Conservation (phyloP, 208 protist genomes). For the Porcisia deanei region DNA sequence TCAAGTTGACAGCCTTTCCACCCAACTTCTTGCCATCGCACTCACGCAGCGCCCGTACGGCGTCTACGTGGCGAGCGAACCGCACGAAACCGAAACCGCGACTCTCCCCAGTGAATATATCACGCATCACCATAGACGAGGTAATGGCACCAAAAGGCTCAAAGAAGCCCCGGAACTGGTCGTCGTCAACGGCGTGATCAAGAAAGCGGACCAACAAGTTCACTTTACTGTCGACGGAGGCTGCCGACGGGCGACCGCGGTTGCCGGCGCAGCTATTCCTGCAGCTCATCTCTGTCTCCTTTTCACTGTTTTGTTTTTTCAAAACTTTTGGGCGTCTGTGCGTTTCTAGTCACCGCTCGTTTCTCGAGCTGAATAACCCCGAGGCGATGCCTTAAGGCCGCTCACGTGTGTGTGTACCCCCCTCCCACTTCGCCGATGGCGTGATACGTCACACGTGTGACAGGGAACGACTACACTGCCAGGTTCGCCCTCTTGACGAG, state of each 20-base stretch:
- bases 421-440: too few species aligned
- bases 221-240: slow-evolving; percentile 10
- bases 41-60: slow-evolving; percentile 20
- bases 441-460: neutral
- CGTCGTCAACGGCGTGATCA: slow-evolving; percentile 36
- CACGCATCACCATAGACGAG: slow-evolving; percentile 47
- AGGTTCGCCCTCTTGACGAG: neutral
- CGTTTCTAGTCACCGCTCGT: too few species aligned
- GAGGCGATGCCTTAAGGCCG: too few species aligned
- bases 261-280: neutral
- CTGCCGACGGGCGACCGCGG: neutral
- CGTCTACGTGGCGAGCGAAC: slow-evolving; percentile 23
- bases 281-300: neutral
- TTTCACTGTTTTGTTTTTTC: neutral
- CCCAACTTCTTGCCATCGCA: slow-evolving; percentile 11
- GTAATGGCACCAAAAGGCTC: slow-evolving; percentile 36
- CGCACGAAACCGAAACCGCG: slow-evolving; percentile 48
- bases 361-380: too few species aligned
- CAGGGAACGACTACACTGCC: neutral
- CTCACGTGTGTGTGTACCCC: too few species aligned
- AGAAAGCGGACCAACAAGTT: slow-evolving; percentile 53
- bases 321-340: too few species aligned
- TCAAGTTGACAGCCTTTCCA: slow-evolving; percentile 28
- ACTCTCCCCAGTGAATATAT: slow-evolving; percentile 51
- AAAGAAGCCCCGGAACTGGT: slow-evolving; percentile 32